These are phyloP conservation scores for Lichtheimia ramosa DNA, from an alignment of 371 early-diverging fungal genomes.

Conservation along the genomic window DNA sequence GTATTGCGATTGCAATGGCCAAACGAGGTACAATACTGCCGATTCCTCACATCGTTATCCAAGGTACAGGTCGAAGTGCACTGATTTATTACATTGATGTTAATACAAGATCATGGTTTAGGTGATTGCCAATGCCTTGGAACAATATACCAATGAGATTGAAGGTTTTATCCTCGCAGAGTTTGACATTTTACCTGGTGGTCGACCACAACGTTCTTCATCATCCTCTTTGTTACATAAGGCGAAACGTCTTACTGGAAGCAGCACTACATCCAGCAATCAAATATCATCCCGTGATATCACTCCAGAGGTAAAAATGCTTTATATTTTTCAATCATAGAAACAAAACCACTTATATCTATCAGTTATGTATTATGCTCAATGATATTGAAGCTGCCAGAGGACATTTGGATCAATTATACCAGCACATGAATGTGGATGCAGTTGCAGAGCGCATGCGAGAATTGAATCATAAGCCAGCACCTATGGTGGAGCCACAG, in stretches of 20 bases:
- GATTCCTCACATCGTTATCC: constrained; percentile 69
- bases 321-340: neutral
- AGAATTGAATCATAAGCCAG: constrained; percentile 24
- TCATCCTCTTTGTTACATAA: constrained; percentile 31
- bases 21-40: constrained; percentile 62
- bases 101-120: constrained; percentile 24
- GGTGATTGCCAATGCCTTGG: constrained; percentile 53
- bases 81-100: constrained; percentile 23
- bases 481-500: constrained; percentile 20
- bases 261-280: constrained; percentile 18
- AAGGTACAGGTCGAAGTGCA: constrained; percentile 27
- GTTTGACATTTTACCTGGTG: constrained; percentile 24
- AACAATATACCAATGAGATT: constrained; percentile 52
- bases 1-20: constrained; percentile 77
- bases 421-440: constrained; percentile 66
- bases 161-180: constrained; percentile 43
- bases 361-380: constrained; percentile 59
- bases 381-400: constrained; percentile 70
- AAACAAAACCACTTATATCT: neutral
- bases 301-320: constrained; percentile 47
- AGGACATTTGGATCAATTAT: constrained; percentile 57
- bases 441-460: constrained; percentile 50
- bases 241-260: constrained; percentile 33
- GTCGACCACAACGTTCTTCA: constrained; percentile 4
- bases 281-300: constrained; percentile 56